A percentile compares a stretch with the other conserved stretches of the same genome.
phyloP scores from a whole-genome alignment of 2,329 filamentous ascomycete genomes.

The Arachnomyces sp. region DNA sequence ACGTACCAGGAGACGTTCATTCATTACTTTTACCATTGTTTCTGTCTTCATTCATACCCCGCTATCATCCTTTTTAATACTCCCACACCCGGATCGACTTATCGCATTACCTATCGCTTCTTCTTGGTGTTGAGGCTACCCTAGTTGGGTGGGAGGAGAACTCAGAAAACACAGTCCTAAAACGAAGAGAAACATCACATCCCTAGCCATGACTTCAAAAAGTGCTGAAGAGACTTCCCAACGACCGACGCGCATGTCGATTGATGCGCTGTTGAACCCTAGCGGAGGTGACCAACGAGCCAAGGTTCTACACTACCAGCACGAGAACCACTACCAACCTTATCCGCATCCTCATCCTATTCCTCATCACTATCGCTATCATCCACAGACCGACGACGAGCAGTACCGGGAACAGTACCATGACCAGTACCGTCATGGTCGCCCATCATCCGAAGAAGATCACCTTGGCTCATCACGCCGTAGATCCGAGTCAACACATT shows the following conservation, averaged over 20 bases:
- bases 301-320: too few species aligned
- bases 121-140: too few species aligned
- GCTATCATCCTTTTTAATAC: too few species aligned
- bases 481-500: constrained; percentile 20
- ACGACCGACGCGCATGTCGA: constrained; percentile 9
- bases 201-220: too few species aligned
- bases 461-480: constrained; percentile 1
- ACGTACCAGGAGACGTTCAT: too few species aligned
- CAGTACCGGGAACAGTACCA: constrained; percentile 5
- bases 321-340: not conserved
- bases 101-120: too few species aligned
- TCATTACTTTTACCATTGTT: too few species aligned
- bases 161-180: too few species aligned
- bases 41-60: too few species aligned
- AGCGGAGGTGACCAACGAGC: not conserved
- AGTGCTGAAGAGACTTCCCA: not conserved
- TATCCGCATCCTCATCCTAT: constrained; percentile 1
- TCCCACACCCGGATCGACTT: too few species aligned
- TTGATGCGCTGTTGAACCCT: constrained; percentile 12
- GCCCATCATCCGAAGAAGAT: not conserved
- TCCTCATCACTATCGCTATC: constrained; percentile 3
- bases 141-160: too few species aligned
- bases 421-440: not conserved
- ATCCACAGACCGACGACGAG: constrained; percentile 4
- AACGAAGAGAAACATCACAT: too few species aligned